Percentiles rank a stretch among this genome's conserved stretches.
Conservation (phyloP, 306 rosid species). For the Amphicarpaea edgeworthii region DNA sequence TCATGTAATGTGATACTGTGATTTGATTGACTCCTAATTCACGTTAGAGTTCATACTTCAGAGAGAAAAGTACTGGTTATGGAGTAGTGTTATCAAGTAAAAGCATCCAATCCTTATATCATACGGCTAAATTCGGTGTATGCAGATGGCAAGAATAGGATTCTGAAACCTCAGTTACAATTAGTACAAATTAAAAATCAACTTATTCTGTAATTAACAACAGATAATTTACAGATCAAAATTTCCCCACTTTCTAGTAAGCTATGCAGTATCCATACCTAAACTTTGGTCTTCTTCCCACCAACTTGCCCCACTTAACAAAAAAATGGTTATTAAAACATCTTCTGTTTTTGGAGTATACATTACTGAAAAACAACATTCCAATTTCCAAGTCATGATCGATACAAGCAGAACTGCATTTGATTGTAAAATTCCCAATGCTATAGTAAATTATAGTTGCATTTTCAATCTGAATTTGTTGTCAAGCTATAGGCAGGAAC, state of each 20-base stretch:
- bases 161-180: slow-evolving; percentile 2
- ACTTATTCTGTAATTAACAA: slow-evolving; percentile 28
- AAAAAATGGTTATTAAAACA: background rate
- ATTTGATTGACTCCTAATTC: background rate
- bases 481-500: slow-evolving; percentile 79
- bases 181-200: background rate
- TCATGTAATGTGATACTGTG: background rate
- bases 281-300: background rate
- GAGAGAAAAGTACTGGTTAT: background rate
- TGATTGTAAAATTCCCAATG: slow-evolving; percentile 1
- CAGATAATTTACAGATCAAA: slow-evolving; percentile 21
- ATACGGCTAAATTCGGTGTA: background rate
- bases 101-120: slow-evolving; percentile 15
- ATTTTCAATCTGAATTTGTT: slow-evolving; percentile 53
- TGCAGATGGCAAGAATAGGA: background rate
- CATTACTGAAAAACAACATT: background rate
- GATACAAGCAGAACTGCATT: background rate
- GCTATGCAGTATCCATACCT: slow-evolving; percentile 3
- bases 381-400: background rate
- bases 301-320: background rate
- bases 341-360: slow-evolving; percentile 15
- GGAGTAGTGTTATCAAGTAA: background rate
- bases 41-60: background rate
- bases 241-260: background rate
- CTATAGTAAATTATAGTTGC: background rate